These are phyloP conservation scores for Colletotrichum lupini DNA, from an alignment of 2,329 filamentous ascomycete genomes.

Conservation along the genomic window DNA sequence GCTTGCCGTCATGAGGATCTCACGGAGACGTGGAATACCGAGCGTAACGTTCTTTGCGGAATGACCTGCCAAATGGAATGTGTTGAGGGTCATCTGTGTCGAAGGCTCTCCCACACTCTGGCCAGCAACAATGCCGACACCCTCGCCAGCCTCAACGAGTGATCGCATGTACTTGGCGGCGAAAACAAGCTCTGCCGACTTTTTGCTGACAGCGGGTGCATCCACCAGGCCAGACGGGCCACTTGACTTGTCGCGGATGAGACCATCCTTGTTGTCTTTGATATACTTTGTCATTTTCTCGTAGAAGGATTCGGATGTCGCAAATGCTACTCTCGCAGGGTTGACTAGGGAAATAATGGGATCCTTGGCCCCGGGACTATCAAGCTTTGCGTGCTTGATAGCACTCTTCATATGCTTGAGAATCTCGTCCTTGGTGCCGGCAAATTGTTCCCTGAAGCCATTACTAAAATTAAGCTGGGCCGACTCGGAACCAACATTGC, in stretches of 20 bases:
- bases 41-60: conserved; percentile 98
- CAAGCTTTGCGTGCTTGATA: conserved; percentile 75
- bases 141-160: conserved; percentile 93
- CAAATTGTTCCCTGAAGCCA: conserved; percentile 56
- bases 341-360: conserved; percentile 79
- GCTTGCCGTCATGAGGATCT: conserved; percentile 98
- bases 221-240: conserved; percentile 47
- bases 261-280: conserved; percentile 76
- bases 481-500: conserved; percentile 85
- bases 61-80: conserved; percentile 99
- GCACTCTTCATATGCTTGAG: conserved; percentile 86
- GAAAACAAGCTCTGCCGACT: conserved; percentile 85
- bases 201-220: conserved; percentile 61
- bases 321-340: conserved; percentile 82
- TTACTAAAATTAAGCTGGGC: conserved; percentile 77
- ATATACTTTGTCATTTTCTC: conserved; percentile 79
- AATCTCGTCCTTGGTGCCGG: conserved; percentile 67
- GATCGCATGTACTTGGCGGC: conserved; percentile 94
- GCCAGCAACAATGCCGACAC: conserved; percentile 94
- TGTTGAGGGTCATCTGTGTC: conserved; percentile 99
- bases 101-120: conserved; percentile 98
- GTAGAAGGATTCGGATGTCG: conserved; percentile 90
- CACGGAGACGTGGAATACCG: conserved; percentile 95
- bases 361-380: conserved; percentile 71
- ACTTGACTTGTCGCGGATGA: conserved; percentile 56